Evolutionary conservation across 2,329 filamentous ascomycete genomes (phyloP).

Genomic region (Macroventuria anomochaeta): DNA sequence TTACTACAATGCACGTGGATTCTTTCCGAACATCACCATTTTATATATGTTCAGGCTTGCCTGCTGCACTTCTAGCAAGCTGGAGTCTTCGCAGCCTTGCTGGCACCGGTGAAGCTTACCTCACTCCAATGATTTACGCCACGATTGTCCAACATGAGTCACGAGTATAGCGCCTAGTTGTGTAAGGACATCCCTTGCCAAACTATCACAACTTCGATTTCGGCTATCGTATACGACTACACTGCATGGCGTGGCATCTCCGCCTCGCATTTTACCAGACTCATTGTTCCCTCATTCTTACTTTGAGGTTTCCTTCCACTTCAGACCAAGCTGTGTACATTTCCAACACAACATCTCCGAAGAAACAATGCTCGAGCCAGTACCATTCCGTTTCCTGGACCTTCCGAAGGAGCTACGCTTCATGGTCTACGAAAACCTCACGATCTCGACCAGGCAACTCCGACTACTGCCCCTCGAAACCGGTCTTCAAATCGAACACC

Average conservation of each 20-base stretch:
- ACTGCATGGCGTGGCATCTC: constrained; percentile 1
- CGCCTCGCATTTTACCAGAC: neutral
- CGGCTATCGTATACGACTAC: constrained; percentile 5
- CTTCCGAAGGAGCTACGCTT: constrained; percentile 19
- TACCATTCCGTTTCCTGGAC: constrained; percentile 11
- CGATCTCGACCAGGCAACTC: neutral
- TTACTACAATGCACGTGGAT: neutral
- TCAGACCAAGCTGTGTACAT: neutral
- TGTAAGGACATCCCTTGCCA: constrained; percentile 11
- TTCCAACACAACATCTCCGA: neutral
- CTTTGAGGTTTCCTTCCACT: neutral
- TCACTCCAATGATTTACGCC: neutral
- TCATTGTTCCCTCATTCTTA: neutral
- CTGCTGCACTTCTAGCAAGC: neutral
- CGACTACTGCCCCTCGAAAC: neutral
- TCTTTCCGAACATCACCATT: neutral
- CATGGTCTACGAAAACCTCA: constrained; percentile 15
- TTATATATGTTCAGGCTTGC: neutral
- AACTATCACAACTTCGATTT: neutral
- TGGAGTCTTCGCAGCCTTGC: neutral
- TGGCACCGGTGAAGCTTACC: neutral
- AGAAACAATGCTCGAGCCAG: neutral
- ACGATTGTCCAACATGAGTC: neutral
- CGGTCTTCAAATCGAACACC: neutral
- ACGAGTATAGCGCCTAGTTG: neutral